phyloP scores from a whole-genome alignment of 2,329 filamentous ascomycete species.

The Ophiostoma sp. region DNA sequence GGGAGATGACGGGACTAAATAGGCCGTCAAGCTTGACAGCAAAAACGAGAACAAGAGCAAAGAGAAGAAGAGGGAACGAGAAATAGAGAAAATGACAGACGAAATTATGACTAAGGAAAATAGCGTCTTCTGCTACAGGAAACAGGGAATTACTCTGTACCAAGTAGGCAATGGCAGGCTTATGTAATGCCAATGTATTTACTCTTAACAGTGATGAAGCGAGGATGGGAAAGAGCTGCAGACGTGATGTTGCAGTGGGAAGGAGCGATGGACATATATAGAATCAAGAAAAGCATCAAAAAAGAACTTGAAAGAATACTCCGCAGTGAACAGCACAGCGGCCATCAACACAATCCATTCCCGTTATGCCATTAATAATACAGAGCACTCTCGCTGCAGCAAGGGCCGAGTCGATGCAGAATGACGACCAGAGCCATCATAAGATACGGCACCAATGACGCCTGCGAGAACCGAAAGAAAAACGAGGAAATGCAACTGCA shows the following conservation, averaged over 20 bases:
- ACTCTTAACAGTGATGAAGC: not conserved
- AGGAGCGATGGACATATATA: constrained; percentile 3
- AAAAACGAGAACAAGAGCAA: not conserved
- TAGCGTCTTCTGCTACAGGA: not conserved
- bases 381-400: too few relatives aligned
- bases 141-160: not conserved
- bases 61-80: not conserved
- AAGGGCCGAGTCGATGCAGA: not conserved
- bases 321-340: not conserved
- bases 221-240: not conserved
- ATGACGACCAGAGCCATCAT: not conserved
- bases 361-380: not conserved
- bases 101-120: not conserved
- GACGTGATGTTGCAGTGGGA: not conserved
- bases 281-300: not conserved
- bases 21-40: too few relatives aligned
- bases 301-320: not conserved
- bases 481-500: not conserved
- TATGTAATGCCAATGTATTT: not conserved
- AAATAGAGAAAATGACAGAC: not conserved
- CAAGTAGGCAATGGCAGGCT: not conserved
- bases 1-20: not conserved
- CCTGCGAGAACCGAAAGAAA: constrained; percentile 5
- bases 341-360: not conserved
- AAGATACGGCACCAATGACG: not conserved